Evolutionary conservation across 495 filamentous ascomycete genomes (phyloP).

Genomic region (Rhypophila decipiens): DNA sequence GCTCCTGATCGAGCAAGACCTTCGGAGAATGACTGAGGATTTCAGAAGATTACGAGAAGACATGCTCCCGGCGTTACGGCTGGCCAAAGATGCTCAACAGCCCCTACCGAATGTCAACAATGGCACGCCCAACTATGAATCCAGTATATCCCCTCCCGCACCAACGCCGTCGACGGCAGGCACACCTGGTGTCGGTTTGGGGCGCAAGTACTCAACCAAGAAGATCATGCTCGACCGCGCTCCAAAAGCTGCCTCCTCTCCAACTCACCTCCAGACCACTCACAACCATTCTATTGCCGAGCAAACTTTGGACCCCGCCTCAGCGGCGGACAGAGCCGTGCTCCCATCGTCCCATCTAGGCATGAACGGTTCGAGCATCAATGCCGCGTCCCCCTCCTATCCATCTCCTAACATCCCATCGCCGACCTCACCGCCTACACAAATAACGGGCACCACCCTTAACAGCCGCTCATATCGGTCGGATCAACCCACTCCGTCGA

Average conservation of each 20-base stretch:
- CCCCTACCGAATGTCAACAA: constrained; percentile 61
- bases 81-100: constrained; percentile 84
- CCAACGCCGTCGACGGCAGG: constrained; percentile 43
- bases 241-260: constrained; percentile 67
- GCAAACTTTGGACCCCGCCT: constrained; percentile 47
- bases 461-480: constrained; percentile 49
- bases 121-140: constrained; percentile 34
- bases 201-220: constrained; percentile 85
- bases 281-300: constrained; percentile 51
- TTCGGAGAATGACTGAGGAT: constrained; percentile 75
- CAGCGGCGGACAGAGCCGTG: constrained; percentile 52
- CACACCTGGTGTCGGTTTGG: constrained; percentile 32
- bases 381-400: constrained; percentile 49
- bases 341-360: constrained; percentile 72
- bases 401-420: constrained; percentile 71
- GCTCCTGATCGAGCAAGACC: constrained; percentile 67
- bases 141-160: constrained; percentile 44
- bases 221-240: constrained; percentile 76
- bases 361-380: constrained; percentile 57
- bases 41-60: constrained; percentile 83
- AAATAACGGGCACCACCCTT: constrained; percentile 40
- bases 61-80: constrained; percentile 78
- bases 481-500: constrained; percentile 40
- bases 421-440: constrained; percentile 67
- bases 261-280: constrained; percentile 63